Base-by-base conservation (phyloP, 2,329 filamentous ascomycete species). In the Fusarium sp. region DNA sequence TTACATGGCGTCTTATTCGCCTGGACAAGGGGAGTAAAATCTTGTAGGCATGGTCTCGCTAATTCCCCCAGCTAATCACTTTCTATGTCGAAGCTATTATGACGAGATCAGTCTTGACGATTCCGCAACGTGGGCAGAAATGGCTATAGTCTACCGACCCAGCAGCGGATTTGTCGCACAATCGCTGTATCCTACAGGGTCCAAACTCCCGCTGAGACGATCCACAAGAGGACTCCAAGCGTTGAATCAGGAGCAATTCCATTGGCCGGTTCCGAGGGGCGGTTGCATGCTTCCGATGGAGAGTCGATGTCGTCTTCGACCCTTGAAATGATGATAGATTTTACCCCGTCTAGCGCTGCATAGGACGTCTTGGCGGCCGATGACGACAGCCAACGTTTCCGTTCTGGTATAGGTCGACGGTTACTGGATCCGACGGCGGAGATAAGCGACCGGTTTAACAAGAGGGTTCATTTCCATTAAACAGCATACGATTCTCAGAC, bases 321-420 rank as follows among this genome's bases (percentile, higher is more conserved):
- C 71, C 71, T 74, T 56, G 18, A 68, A 65, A 75, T 76, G 60
- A 65, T 65, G 65, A 76, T 25, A 5, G 27, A n/a, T 10, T 18
- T 8, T 4, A 11, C 23, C 61, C 57, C 52, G 54, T 58, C 54
- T 37, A 58, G 54, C 54, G 27, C 30, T n/a, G 6, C 30, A 13
- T 56, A 56, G 30, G 30, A 25, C 48, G 54, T 35, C 54, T 58
- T 58, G 54, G 54, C 54, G 54, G 20, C 13, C 23, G 54, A 58
- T 58, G 54, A 58, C 54, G 54, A 58, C 54, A 58, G 23, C 18
- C 8, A 43, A 43, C 43, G 54, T 71, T 68, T 23, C 73, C 57
- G 2, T 35, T 60, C 18, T 6, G 45, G 76, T 64, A 52, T 52
- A 75, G 70, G 37, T 18, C 32, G 34, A 35, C 54, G 54, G 67